Evolutionary conservation across 768 basidiomycete species (phyloP).

Genomic region (Porpolomopsis calyptriformis): DNA sequence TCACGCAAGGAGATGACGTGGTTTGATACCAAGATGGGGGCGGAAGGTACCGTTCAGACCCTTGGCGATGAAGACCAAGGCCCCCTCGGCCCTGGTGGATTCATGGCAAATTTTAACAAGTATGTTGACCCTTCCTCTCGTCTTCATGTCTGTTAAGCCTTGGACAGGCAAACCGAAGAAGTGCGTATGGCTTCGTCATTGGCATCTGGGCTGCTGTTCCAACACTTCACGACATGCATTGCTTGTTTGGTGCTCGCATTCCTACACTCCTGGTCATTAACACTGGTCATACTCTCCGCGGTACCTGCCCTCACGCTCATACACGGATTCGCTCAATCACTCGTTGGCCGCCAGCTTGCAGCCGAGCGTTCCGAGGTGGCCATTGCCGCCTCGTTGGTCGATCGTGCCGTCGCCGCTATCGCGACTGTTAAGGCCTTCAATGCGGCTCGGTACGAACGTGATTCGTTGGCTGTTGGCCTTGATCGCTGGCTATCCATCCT

Average conservation of each 20-base stretch:
- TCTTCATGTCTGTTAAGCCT: slow-evolving; percentile 54
- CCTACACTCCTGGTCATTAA: slow-evolving; percentile 65
- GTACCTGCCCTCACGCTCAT: slow-evolving; percentile 74
- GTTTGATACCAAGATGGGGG: slow-evolving; percentile 75
- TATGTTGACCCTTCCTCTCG: slow-evolving; percentile 20
- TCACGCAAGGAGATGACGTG: slow-evolving; percentile 67
- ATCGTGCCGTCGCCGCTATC: slow-evolving; percentile 68
- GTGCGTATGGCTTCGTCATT: slow-evolving; percentile 83
- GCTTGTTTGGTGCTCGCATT: slow-evolving; percentile 82
- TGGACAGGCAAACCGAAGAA: slow-evolving; percentile 81
- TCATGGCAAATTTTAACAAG: slow-evolving; percentile 86
- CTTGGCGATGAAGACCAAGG: slow-evolving; percentile 33
- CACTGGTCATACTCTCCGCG: slow-evolving; percentile 84
- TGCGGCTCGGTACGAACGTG: slow-evolving; percentile 42
- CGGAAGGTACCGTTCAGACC: neutral
- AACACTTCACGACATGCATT: slow-evolving; percentile 64
- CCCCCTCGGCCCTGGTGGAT: slow-evolving; percentile 74
- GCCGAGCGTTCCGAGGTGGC: slow-evolving; percentile 58
- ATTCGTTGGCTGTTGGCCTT: slow-evolving; percentile 36
- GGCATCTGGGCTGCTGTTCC: slow-evolving; percentile 65
- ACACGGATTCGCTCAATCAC: slow-evolving; percentile 60
- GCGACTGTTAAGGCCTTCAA: slow-evolving; percentile 91
- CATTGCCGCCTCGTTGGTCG: slow-evolving; percentile 63
- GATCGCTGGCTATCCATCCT: slow-evolving; percentile 36
- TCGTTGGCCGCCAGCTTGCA: slow-evolving; percentile 53